A percentile compares a stretch with the other conserved stretches of the same genome.
Conservation (phyloP, 1,139 yeast species). For the Taphrina populina region DNA sequence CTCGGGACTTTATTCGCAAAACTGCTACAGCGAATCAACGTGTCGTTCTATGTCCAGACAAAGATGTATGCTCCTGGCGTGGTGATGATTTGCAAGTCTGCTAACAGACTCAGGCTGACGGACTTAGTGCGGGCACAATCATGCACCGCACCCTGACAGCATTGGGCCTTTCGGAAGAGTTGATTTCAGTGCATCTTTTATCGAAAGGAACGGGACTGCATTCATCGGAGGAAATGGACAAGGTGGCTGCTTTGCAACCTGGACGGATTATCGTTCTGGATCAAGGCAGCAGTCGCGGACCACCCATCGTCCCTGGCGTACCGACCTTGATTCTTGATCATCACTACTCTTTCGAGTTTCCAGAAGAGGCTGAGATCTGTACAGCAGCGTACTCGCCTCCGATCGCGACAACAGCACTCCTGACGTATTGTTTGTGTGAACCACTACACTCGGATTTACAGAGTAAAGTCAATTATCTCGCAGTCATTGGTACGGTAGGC, state of each 20-base stretch:
- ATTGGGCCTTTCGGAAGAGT: slow-evolving; percentile 5
- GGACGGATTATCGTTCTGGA: slow-evolving; percentile 17
- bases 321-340: slow-evolving; percentile 30
- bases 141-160: slow-evolving; percentile 16
- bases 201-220: slow-evolving; percentile 21
- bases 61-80: slow-evolving; percentile 1
- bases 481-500: slow-evolving; percentile 28
- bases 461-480: slow-evolving; percentile 13
- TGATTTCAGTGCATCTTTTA: slow-evolving; percentile 17
- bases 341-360: slow-evolving; percentile 32
- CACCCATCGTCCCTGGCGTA: slow-evolving; percentile 17
- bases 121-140: slow-evolving; percentile 23
- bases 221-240: background rate
- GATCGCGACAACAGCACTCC: slow-evolving; percentile 30
- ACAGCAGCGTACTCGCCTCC: slow-evolving; percentile 26
- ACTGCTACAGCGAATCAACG: slow-evolving; percentile 11
- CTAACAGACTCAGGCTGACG: slow-evolving; percentile 23
- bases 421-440: slow-evolving; percentile 24
- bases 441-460: slow-evolving; percentile 1
- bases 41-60: slow-evolving; percentile 27
- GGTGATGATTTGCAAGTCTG: background rate
- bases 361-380: slow-evolving; percentile 20
- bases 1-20: slow-evolving; percentile 5
- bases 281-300: slow-evolving; percentile 24
- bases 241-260: slow-evolving; percentile 5